These are phyloP conservation scores for Globisporangium lucens DNA, from an alignment of 352 stramenopile species.

Conservation along the genomic window DNA sequence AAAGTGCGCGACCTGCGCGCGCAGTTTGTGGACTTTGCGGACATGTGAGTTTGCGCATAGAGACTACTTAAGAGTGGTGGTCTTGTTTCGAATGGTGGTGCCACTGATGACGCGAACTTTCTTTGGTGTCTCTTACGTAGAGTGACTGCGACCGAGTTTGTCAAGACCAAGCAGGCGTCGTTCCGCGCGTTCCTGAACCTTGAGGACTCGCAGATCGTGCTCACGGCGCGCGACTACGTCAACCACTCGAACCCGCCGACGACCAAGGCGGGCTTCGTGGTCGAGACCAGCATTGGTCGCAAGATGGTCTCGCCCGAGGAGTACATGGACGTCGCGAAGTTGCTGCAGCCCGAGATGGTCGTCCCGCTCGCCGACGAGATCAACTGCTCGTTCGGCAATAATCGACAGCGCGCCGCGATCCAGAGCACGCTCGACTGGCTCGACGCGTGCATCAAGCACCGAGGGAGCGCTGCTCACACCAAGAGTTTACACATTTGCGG, in stretches of 20 bases:
- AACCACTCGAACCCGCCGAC: conserved; percentile 48
- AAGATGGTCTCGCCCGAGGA: conserved; percentile 39
- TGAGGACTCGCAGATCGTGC: conserved; percentile 41
- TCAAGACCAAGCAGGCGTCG: conserved; percentile 32
- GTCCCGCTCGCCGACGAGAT: conserved; percentile 72
- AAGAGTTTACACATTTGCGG: conserved; percentile 39
- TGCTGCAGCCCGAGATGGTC: conserved; percentile 54
- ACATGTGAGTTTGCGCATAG: conserved; percentile 43
- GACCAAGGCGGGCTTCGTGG: conserved; percentile 50
- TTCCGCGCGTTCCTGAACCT: conserved; percentile 57
- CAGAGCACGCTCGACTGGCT: conserved; percentile 69
- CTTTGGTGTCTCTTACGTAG: conserved; percentile 14
- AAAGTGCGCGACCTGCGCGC: conserved; percentile 58
- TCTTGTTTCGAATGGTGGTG: background rate
- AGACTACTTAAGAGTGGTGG: background rate
- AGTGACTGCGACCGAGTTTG: conserved; percentile 28
- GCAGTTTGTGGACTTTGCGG: conserved; percentile 63
- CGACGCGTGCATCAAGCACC: conserved; percentile 46
- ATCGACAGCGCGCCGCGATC: conserved; percentile 64
- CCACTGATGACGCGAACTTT: background rate
- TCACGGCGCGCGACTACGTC: conserved; percentile 75
- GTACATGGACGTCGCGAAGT: conserved; percentile 54
- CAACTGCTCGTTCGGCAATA: conserved; percentile 44
- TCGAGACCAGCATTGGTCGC: conserved; percentile 56
- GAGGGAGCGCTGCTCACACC: conserved; percentile 3